Conservation (phyloP, 164 flowering plant genomes). For the grape (Vitis vinifera) region DNA sequence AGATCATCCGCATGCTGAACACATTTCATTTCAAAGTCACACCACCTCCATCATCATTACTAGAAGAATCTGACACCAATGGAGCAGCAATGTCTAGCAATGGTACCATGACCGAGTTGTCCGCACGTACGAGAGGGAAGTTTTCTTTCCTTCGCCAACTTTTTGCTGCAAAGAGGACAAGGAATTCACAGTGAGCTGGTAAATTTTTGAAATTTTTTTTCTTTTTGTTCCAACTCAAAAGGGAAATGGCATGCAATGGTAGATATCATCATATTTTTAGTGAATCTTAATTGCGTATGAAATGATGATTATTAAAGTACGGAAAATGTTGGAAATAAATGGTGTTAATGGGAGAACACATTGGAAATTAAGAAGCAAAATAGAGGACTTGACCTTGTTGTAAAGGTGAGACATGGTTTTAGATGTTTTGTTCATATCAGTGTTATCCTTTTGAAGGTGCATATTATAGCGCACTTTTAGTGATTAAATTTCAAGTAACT, state of each 20-base stretch:
- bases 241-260: conserved; percentile 7
- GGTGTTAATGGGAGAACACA: background rate
- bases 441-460: background rate
- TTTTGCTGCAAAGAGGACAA: conserved; percentile 68
- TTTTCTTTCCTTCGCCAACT: conserved; percentile 82
- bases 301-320: conserved; percentile 4
- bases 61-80: conserved; percentile 31
- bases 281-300: background rate
- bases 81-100: conserved; percentile 39
- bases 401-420: conserved; percentile 9
- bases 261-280: background rate
- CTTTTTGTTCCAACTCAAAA: conserved; percentile 9
- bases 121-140: conserved; percentile 69
- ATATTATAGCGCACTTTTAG: too few species aligned
- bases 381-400: conserved; percentile 3
- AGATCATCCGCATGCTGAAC: conserved; percentile 84
- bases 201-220: conserved; percentile 16
- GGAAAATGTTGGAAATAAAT: conserved; percentile 6
- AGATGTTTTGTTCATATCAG: conserved; percentile 8
- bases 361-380: conserved; percentile 3
- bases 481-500: too few species aligned
- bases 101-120: conserved; percentile 48
- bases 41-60: conserved; percentile 43
- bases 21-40: conserved; percentile 53
- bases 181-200: conserved; percentile 46